phyloP scores from a whole-genome alignment of 2,329 filamentous ascomycete genomes.

The Pyricularia sp. region DNA sequence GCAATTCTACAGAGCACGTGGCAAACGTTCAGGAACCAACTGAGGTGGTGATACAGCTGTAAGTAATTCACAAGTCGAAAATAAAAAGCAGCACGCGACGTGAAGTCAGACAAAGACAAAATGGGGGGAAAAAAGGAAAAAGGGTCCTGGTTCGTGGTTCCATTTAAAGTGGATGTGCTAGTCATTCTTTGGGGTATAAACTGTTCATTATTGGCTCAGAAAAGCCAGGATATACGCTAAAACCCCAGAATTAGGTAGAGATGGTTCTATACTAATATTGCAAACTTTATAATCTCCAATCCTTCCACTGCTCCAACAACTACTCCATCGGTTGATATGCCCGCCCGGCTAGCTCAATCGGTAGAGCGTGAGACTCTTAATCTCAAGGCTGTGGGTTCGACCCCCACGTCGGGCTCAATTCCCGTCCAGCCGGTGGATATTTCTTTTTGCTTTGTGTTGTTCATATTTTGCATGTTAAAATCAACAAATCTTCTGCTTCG shows the following conservation, averaged over 20 bases:
- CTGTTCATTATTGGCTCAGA: not conserved
- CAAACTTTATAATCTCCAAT: not conserved
- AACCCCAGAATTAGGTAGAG: not conserved
- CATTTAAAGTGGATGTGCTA: not conserved
- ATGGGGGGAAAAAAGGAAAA: too few species aligned
- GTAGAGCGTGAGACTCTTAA: constrained; percentile 66
- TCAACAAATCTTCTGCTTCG: too few species aligned
- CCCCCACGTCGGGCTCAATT: not conserved
- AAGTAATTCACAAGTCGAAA: not conserved
- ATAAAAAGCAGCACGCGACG: not conserved
- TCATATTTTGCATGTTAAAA: too few species aligned
- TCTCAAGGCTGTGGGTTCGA: not conserved
- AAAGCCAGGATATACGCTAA: not conserved
- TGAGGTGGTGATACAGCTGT: not conserved
- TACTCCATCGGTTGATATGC: not conserved
- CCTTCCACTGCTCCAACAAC: not conserved
- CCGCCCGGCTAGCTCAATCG: constrained; percentile 56
- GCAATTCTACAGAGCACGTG: not conserved
- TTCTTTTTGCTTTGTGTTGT: too few species aligned
- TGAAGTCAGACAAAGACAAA: not conserved
- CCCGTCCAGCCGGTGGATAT: not conserved
- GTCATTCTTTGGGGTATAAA: not conserved
- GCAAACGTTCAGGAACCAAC: not conserved
- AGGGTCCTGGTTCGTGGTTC: not conserved
- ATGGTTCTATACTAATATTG: not conserved